phyloP scores from a whole-genome alignment of 192 early-diverging fungal genomes.

The Gonapodya sp. region DNA sequence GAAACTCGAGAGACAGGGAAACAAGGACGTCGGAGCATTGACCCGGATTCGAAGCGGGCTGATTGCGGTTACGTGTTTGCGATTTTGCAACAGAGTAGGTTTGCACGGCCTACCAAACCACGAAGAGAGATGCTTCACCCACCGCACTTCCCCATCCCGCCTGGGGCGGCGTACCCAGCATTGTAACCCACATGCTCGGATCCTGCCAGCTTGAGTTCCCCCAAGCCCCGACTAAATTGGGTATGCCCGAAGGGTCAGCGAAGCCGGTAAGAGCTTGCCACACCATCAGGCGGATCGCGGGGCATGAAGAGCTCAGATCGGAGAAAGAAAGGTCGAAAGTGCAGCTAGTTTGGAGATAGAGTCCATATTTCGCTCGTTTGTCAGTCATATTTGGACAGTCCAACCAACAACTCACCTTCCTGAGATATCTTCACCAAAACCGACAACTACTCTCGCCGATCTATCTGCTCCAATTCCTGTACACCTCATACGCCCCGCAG shows the following conservation, averaged over 20 bases:
- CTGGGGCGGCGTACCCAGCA: background rate
- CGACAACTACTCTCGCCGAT: background rate
- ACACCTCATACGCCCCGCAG: background rate
- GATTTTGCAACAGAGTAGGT: background rate
- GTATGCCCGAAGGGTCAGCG: background rate
- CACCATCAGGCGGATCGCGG: background rate
- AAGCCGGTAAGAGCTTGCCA: background rate
- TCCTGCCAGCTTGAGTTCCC: conserved; percentile 3
- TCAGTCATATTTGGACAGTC: too few relatives aligned
- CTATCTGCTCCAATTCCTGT: background rate
- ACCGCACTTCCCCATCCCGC: background rate
- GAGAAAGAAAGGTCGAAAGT: background rate
- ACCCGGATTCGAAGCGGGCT: background rate
- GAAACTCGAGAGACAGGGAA: background rate
- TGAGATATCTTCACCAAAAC: background rate
- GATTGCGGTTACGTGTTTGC: too few relatives aligned
- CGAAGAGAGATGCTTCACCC: background rate
- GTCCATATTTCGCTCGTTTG: too few relatives aligned
- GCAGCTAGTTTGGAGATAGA: too few relatives aligned
- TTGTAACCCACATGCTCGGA: background rate
- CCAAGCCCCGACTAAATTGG: background rate
- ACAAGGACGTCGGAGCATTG: background rate
- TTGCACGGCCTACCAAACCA: background rate
- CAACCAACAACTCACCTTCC: background rate
- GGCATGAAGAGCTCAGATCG: background rate